Conservation (phyloP, 345 rosid species). For the Mallotus nudiflorus region DNA sequence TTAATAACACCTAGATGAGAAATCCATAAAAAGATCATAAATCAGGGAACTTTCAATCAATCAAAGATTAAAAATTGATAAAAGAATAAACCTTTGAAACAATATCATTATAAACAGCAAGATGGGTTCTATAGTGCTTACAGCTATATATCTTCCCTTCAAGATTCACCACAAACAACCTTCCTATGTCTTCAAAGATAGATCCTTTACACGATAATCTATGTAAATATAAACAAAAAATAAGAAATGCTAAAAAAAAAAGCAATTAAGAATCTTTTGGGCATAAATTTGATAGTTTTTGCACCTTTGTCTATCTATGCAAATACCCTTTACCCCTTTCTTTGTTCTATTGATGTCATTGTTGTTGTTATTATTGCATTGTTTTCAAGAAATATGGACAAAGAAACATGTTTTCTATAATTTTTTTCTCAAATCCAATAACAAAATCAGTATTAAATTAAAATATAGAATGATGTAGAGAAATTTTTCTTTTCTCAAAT, state of each 20-base stretch:
- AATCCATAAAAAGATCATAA: conserved; percentile 14
- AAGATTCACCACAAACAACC: conserved; percentile 78
- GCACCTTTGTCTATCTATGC: background rate
- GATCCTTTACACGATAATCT: background rate
- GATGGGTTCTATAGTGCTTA: conserved; percentile 90
- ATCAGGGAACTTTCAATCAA: conserved; percentile 9
- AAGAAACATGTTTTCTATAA: background rate
- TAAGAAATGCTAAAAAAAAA: background rate
- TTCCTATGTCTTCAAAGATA: conserved; percentile 64
- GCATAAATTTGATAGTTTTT: background rate
- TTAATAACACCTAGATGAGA: conserved; percentile 29
- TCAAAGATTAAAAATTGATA: background rate
- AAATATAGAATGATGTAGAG: too few species aligned
- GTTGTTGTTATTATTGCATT: background rate
- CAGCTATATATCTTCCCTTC: conserved; percentile 94
- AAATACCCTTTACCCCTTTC: background rate
- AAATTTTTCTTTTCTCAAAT: too few species aligned
- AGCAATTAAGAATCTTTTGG: background rate
- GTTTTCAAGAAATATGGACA: conserved; percentile 26
- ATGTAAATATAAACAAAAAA: background rate
- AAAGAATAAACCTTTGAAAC: conserved; percentile 68
- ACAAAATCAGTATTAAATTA: too few species aligned
- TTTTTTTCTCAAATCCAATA: too few species aligned
- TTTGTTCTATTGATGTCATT: background rate
- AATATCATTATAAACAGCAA: conserved; percentile 73